phyloP scores from a whole-genome alignment of 1,284 basidiomycete genomes.

The Stygiomarasmius scandens region DNA sequence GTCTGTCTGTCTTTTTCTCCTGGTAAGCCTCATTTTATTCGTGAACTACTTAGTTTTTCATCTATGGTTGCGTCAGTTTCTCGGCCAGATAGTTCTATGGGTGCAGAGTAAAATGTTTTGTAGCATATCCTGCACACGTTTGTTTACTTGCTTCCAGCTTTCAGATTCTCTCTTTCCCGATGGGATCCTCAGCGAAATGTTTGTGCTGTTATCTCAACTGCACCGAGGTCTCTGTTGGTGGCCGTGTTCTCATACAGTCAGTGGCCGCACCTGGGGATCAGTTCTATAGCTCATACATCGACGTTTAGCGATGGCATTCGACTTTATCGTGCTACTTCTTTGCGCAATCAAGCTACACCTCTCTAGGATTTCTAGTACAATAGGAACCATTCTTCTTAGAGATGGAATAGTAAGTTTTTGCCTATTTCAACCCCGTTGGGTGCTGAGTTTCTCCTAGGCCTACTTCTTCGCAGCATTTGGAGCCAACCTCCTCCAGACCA shows the following conservation, averaged over 20 bases:
- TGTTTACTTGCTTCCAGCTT: constrained; percentile 23
- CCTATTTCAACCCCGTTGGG: too few relatives aligned
- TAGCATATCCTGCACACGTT: not conserved
- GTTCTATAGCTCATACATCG: not conserved
- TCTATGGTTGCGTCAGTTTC: constrained; percentile 10
- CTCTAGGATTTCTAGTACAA: constrained; percentile 24
- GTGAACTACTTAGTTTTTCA: too few relatives aligned
- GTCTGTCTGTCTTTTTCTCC: constrained; percentile 20
- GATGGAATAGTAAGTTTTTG: constrained; percentile 37
- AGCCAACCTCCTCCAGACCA: constrained; percentile 34
- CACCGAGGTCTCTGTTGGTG: constrained; percentile 29
- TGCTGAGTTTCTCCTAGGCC: too few relatives aligned
- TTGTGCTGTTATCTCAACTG: constrained; percentile 34
- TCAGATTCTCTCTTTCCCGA: constrained; percentile 30
- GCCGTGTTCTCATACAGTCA: constrained; percentile 35
- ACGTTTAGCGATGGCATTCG: constrained; percentile 35
- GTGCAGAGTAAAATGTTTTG: constrained; percentile 29
- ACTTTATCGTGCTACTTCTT: constrained; percentile 31
- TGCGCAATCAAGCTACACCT: constrained; percentile 26
- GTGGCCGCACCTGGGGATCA: constrained; percentile 1
- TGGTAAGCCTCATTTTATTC: constrained; percentile 3
- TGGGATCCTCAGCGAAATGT: constrained; percentile 31
- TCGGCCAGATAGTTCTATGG: constrained; percentile 34
- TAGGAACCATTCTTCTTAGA: constrained; percentile 29
- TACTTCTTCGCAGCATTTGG: constrained; percentile 35